phyloP scores from a whole-genome alignment of 83 land plant species.

The Picea mariana region DNA sequence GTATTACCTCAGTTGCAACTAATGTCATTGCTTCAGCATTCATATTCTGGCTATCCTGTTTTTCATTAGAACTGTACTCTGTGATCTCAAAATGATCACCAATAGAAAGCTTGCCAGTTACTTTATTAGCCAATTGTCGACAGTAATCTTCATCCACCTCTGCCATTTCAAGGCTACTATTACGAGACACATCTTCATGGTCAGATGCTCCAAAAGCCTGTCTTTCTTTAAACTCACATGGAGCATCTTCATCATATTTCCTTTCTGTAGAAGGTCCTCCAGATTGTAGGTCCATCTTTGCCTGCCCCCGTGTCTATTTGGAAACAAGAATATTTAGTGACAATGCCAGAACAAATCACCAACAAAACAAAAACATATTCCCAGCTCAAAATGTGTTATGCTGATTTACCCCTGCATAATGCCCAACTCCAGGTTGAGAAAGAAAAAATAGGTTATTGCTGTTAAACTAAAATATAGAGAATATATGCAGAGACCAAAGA shows the following conservation, averaged over 20 bases:
- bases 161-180: constrained; percentile 6
- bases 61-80: constrained; percentile 13
- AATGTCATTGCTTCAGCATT: neutral
- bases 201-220: neutral
- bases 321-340: neutral
- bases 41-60: neutral
- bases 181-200: neutral
- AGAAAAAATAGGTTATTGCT: too few relatives aligned
- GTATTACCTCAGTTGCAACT: constrained; percentile 4
- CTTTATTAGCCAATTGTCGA: constrained; percentile 25
- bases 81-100: constrained; percentile 5
- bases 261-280: neutral
- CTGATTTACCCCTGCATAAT: neutral
- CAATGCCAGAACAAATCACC: neutral
- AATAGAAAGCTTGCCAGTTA: constrained; percentile 31
- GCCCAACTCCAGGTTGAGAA: neutral
- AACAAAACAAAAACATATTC: neutral
- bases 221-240: neutral
- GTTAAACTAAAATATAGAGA: too few relatives aligned
- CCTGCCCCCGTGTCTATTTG: constrained; percentile 7
- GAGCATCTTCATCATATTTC: constrained; percentile 6
- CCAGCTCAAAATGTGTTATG: neutral
- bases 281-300: constrained; percentile 1
- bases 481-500: too few relatives aligned
- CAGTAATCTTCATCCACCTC: constrained; percentile 27